Percentiles rank a stretch among this genome's conserved stretches.
Evolutionary conservation across 2,329 filamentous ascomycete species (phyloP).

Genomic region (Macrophomina phaseolina): DNA sequence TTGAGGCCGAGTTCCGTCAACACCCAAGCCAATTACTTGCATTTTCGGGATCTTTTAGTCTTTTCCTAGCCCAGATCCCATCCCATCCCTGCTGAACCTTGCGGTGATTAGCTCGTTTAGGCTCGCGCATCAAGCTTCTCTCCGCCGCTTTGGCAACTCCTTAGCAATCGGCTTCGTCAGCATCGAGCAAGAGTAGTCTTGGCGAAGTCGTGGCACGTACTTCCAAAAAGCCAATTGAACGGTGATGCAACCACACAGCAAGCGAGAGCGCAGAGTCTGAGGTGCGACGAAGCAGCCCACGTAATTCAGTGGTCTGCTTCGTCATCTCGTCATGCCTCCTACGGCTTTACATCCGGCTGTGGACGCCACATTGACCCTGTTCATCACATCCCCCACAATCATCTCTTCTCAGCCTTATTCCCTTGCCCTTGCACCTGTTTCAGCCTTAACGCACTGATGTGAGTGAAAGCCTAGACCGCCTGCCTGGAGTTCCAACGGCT

Average conservation of each 20-base stretch:
- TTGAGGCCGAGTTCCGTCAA: too few species aligned
- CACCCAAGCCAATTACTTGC: too few species aligned
- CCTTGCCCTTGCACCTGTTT: background rate
- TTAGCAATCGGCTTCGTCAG: conserved; percentile 7
- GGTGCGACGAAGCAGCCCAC: too few species aligned
- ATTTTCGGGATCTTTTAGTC: background rate
- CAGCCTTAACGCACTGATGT: background rate
- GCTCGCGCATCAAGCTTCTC: background rate
- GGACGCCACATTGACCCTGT: too few species aligned
- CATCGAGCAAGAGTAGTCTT: background rate
- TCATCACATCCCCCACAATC: background rate
- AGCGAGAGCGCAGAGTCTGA: background rate
- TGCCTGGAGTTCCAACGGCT: background rate
- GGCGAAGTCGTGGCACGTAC: too few species aligned
- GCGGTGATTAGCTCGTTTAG: background rate
- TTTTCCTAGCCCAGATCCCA: background rate
- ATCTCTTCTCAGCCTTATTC: background rate
- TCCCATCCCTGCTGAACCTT: background rate
- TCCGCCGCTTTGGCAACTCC: background rate
- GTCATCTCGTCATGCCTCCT: too few species aligned
- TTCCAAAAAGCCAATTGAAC: too few species aligned
- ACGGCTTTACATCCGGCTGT: too few species aligned
- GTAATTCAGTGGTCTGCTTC: too few species aligned
- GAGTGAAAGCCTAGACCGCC: background rate
- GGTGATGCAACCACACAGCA: too few species aligned